Conservation (phyloP, 129 eudicot genomes). For the Flaveria trinervia region DNA sequence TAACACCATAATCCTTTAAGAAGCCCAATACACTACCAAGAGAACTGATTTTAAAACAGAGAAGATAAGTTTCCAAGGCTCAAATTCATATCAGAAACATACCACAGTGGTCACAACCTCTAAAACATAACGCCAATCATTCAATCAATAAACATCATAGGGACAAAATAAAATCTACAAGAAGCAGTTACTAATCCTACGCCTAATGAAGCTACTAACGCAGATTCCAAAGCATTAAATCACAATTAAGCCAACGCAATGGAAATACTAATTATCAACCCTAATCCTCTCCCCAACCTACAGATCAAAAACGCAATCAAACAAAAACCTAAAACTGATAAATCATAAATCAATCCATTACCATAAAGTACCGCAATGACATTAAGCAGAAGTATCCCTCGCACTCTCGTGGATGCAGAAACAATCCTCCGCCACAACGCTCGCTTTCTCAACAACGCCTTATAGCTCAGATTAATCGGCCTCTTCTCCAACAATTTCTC, state of each 20-base stretch:
- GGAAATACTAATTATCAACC: background rate
- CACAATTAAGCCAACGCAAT: background rate
- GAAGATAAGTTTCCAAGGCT: too few relatives aligned
- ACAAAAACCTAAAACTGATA: background rate
- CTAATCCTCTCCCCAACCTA: background rate
- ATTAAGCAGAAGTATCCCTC: constrained; percentile 77
- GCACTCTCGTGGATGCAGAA: constrained; percentile 63
- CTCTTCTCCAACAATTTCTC: constrained; percentile 12
- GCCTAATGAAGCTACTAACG: background rate
- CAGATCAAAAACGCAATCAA: background rate
- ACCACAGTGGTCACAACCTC: background rate
- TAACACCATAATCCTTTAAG: too few relatives aligned
- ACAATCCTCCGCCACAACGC: constrained; percentile 54
- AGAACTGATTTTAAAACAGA: too few relatives aligned
- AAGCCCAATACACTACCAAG: too few relatives aligned
- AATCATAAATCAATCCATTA: constrained; percentile 26
- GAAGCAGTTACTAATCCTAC: too few relatives aligned
- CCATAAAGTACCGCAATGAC: constrained; percentile 70
- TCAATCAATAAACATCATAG: background rate
- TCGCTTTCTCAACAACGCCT: constrained; percentile 46
- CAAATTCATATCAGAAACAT: too few relatives aligned
- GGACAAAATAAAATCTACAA: background rate
- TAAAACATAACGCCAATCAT: background rate
- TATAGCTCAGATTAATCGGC: constrained; percentile 35
- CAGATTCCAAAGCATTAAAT: background rate